Evolutionary conservation across 2,329 filamentous ascomycete genomes (phyloP).

Genomic region (Ascomycota sp.): DNA sequence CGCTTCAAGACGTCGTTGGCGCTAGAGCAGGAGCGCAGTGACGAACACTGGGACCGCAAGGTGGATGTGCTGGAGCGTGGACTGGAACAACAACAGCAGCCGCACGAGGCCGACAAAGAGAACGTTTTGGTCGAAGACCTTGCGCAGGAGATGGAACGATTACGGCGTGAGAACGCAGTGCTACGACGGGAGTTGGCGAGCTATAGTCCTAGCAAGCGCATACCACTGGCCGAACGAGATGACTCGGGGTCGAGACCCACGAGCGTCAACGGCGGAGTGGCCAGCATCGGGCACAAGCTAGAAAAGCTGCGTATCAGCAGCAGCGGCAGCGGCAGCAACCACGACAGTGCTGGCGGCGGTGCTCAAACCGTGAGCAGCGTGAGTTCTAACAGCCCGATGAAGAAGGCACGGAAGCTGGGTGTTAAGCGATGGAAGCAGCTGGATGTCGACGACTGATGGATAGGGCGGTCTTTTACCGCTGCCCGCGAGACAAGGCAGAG

Average conservation of each 20-base stretch:
- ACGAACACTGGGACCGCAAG: slow-evolving; percentile 76
- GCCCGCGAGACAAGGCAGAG: no score
- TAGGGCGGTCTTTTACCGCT: no score
- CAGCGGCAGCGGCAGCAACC: slow-evolving; percentile 9
- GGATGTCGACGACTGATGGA: slow-evolving; percentile 10
- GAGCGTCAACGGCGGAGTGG: slow-evolving; percentile 8
- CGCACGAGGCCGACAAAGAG: slow-evolving; percentile 36
- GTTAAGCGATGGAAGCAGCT: slow-evolving; percentile 26
- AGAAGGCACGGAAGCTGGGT: slow-evolving; percentile 28
- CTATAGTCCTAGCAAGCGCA: slow-evolving; percentile 39
- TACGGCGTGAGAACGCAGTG: slow-evolving; percentile 40
- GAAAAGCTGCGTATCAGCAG: slow-evolving; percentile 27
- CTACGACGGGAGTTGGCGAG: slow-evolving; percentile 42
- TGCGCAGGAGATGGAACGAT: slow-evolving; percentile 46
- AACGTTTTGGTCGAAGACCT: slow-evolving; percentile 40
- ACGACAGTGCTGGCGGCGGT: neutral
- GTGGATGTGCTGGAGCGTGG: slow-evolving; percentile 39
- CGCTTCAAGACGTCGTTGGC: slow-evolving; percentile 65
- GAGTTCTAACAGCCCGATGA: slow-evolving; percentile 20
- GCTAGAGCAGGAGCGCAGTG: slow-evolving; percentile 54
- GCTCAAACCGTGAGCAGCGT: slow-evolving; percentile 5
- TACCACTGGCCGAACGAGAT: slow-evolving; percentile 30
- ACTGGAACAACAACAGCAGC: slow-evolving; percentile 13
- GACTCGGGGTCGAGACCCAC: slow-evolving; percentile 13
- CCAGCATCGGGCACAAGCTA: slow-evolving; percentile 22